Conservation (phyloP, 2,329 filamentous ascomycete species). For the Hypomyces rosellus region DNA sequence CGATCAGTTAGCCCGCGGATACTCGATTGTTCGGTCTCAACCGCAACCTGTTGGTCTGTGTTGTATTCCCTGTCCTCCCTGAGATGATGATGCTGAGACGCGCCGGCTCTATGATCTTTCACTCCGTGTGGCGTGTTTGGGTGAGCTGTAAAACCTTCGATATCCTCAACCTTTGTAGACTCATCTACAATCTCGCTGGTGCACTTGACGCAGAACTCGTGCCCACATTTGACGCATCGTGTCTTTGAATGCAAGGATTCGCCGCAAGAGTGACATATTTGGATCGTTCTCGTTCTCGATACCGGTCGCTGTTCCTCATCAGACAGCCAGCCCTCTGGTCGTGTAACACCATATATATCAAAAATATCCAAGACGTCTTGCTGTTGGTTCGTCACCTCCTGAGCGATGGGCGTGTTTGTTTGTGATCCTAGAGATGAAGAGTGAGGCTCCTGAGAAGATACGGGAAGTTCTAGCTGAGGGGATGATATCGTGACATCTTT, state of each 20-base stretch:
- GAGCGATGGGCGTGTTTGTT: conserved; percentile 19
- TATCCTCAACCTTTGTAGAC: not conserved
- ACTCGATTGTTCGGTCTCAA: too few species aligned
- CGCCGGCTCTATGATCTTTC: too few species aligned
- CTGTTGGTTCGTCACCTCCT: conserved; percentile 29
- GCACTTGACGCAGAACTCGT: conserved; percentile 45
- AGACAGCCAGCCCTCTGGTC: conserved; percentile 41
- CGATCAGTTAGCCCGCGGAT: too few species aligned
- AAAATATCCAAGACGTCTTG: conserved; percentile 43
- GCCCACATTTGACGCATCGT: conserved; percentile 43
- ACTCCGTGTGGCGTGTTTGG: not conserved
- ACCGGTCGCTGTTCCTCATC: conserved; percentile 25
- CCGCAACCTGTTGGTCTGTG: too few species aligned
- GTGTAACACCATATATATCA: conserved; percentile 38
- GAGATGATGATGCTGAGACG: too few species aligned
- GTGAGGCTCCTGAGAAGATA: not conserved
- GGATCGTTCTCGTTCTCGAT: conserved; percentile 21
- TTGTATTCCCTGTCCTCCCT: too few species aligned
- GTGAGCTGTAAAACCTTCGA: not conserved
- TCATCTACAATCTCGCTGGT: conserved; percentile 26
- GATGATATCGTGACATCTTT: not conserved
- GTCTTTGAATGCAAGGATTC: conserved; percentile 31
- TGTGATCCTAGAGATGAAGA: conserved; percentile 5
- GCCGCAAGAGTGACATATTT: conserved; percentile 46
- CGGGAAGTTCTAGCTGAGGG: too few species aligned